Conservation (phyloP, 768 basidiomycete genomes). For the Hirschioporus abietinus region DNA sequence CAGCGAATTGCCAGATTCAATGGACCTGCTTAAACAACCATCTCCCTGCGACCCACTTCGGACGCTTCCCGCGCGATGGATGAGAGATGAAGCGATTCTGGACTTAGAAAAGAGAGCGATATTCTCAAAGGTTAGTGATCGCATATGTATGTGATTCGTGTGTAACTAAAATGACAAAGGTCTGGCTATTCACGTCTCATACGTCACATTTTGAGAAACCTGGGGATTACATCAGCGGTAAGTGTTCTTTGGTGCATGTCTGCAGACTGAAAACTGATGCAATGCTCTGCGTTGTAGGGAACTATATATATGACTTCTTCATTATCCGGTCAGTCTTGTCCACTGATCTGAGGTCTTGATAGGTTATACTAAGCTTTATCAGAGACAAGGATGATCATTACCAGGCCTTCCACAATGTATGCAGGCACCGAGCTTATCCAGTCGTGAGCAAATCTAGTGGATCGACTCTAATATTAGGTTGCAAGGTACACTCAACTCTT, state of each 20-base stretch:
- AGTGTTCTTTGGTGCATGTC: not conserved
- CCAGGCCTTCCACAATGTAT: conserved; percentile 11
- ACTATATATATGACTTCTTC: conserved; percentile 5
- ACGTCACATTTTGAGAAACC: not conserved
- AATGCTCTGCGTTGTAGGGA: conserved; percentile 4
- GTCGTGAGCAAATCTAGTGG: conserved; percentile 10
- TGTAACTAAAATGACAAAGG: not conserved
- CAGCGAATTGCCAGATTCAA: not conserved
- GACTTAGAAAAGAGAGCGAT: conserved; percentile 14
- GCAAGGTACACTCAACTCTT: not conserved
- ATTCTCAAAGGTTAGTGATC: conserved; percentile 8
- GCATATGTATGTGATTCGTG: not conserved
- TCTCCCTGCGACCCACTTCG: not conserved
- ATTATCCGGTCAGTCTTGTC: not conserved
- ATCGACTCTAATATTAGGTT: conserved; percentile 6
- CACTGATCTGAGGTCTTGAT: not conserved
- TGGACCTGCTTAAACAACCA: not conserved
- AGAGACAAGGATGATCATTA: conserved; percentile 4
- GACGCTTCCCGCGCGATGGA: conserved; percentile 10
- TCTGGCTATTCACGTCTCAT: conserved; percentile 10
- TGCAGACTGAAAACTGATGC: not conserved
- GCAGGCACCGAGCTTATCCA: conserved; percentile 12
- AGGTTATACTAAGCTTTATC: not conserved
- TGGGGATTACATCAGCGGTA: conserved; percentile 2
- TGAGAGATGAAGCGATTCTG: conserved; percentile 8